These are phyloP conservation scores for Senna tora DNA, from an alignment of 306 rosid genomes.

Conservation along the genomic window DNA sequence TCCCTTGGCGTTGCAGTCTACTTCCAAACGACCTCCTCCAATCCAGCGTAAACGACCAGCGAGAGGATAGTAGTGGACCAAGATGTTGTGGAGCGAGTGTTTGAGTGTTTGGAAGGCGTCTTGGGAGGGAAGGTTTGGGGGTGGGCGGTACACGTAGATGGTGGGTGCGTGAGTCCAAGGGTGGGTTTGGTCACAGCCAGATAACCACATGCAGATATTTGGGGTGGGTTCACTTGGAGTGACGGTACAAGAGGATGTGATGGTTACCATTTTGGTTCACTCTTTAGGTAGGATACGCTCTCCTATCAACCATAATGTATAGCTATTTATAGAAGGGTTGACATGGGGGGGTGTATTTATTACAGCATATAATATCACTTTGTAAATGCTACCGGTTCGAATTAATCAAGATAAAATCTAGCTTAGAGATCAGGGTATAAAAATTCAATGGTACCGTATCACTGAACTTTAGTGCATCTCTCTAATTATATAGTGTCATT, in stretches of 20 bases:
- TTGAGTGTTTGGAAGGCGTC: not conserved
- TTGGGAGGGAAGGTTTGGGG: not conserved
- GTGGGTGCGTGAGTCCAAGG: not conserved
- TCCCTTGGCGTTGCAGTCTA: slow-evolving; percentile 3
- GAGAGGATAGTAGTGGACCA: slow-evolving; percentile 21
- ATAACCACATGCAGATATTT: not conserved
- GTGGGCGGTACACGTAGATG: slow-evolving; percentile 3
- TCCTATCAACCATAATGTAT: too few relatives aligned
- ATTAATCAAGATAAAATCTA: too few relatives aligned
- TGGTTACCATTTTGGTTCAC: not conserved
- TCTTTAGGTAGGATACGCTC: too few relatives aligned
- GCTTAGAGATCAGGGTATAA: too few relatives aligned
- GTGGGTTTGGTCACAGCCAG: slow-evolving; percentile 9
- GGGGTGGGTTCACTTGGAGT: slow-evolving; percentile 6
- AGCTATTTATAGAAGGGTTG: too few relatives aligned
- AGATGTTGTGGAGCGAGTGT: slow-evolving; percentile 1
- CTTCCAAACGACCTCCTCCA: not conserved
- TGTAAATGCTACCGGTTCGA: too few relatives aligned
- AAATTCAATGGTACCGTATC: too few relatives aligned
- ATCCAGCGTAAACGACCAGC: slow-evolving; percentile 25
- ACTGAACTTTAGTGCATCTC: too few relatives aligned
- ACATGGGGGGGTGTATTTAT: too few relatives aligned
- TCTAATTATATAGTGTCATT: too few relatives aligned
- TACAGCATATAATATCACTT: too few relatives aligned
- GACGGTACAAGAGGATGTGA: not conserved